Percentiles rank a stretch among this genome's conserved stretches.
phyloP scores from a whole-genome alignment of 129 eudicot genomes.

The Erigeron canadensis region DNA sequence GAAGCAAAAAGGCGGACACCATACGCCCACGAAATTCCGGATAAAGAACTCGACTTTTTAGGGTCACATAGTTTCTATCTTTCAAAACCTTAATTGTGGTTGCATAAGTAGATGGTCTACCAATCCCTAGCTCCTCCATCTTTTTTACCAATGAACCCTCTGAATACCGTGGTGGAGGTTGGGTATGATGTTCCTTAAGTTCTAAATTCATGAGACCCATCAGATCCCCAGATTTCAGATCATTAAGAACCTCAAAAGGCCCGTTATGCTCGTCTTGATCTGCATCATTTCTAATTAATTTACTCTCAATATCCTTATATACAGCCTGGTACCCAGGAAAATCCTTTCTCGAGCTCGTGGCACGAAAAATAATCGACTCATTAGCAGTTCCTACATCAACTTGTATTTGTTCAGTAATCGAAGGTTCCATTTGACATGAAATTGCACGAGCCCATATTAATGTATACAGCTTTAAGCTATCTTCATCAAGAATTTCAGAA shows the following conservation, averaged over 20 bases:
- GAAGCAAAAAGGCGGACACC: conserved; percentile 89
- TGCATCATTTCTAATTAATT: conserved; percentile 38
- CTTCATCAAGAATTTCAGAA: conserved; percentile 69
- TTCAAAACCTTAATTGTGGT: conserved; percentile 72
- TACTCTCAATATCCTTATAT: conserved; percentile 66
- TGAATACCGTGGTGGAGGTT: conserved; percentile 79
- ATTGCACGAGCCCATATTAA: conserved; percentile 90
- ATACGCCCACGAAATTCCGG: conserved; percentile 98
- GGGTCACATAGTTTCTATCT: conserved; percentile 78
- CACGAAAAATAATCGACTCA: conserved; percentile 57
- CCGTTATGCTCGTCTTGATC: conserved; percentile 41
- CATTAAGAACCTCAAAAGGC: conserved; percentile 43
- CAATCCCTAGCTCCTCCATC: conserved; percentile 98
- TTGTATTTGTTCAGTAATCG: conserved; percentile 60
- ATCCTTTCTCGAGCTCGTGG: conserved; percentile 57
- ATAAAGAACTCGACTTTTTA: conserved; percentile 51
- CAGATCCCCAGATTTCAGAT: conserved; percentile 44
- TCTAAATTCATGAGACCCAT: conserved; percentile 50
- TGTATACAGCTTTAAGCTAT: conserved; percentile 71
- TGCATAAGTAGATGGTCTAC: conserved; percentile 98
- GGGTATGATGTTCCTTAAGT: conserved; percentile 74
- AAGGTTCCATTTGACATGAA: conserved; percentile 95
- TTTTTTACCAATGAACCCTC: conserved; percentile 87
- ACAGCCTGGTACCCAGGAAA: conserved; percentile 76
- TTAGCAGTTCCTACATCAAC: conserved; percentile 58